Evolutionary conservation across 176 grass and related monocot genomes (phyloP).

Genomic region (Paspalum vaginatum): DNA sequence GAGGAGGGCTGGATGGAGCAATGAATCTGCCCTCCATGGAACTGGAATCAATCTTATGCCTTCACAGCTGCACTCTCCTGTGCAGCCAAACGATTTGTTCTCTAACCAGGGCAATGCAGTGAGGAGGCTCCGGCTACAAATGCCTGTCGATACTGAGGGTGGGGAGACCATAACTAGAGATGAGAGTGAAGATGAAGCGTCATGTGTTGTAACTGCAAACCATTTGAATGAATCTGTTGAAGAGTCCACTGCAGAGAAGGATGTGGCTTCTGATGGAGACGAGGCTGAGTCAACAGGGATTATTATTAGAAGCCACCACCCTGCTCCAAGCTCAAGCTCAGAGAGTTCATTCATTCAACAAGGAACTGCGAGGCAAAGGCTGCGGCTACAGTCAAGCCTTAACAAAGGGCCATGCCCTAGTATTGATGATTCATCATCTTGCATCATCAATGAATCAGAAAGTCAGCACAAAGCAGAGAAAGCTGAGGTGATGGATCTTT

Average conservation of each 20-base stretch:
- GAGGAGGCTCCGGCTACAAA: conserved; percentile 58
- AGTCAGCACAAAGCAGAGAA: conserved; percentile 1
- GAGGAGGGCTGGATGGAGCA: conserved; percentile 42
- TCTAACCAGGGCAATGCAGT: conserved; percentile 47
- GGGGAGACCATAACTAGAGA: background rate
- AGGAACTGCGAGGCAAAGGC: conserved; percentile 34
- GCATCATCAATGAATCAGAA: conserved; percentile 26
- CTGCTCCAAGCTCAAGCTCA: conserved; percentile 40
- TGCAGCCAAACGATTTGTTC: conserved; percentile 17
- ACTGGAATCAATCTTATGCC: conserved; percentile 46
- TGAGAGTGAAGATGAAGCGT: conserved; percentile 47
- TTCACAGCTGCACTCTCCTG: conserved; percentile 25
- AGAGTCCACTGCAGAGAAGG: conserved; percentile 40
- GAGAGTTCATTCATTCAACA: conserved; percentile 36
- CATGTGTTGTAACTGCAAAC: conserved; percentile 27
- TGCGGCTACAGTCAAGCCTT: conserved; percentile 41
- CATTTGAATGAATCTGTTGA: conserved; percentile 20
- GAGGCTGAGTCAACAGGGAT: conserved; percentile 46
- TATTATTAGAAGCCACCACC: conserved; percentile 7
- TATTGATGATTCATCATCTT: conserved; percentile 40
- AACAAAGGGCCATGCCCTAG: conserved; percentile 1
- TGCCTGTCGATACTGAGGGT: background rate
- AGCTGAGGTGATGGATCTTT: conserved; percentile 40
- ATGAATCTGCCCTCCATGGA: conserved; percentile 25
- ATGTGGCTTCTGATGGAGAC: conserved; percentile 27